Evolutionary conservation across 2,329 filamentous ascomycete species (phyloP).

Genomic region (Grosmannia serpens): DNA sequence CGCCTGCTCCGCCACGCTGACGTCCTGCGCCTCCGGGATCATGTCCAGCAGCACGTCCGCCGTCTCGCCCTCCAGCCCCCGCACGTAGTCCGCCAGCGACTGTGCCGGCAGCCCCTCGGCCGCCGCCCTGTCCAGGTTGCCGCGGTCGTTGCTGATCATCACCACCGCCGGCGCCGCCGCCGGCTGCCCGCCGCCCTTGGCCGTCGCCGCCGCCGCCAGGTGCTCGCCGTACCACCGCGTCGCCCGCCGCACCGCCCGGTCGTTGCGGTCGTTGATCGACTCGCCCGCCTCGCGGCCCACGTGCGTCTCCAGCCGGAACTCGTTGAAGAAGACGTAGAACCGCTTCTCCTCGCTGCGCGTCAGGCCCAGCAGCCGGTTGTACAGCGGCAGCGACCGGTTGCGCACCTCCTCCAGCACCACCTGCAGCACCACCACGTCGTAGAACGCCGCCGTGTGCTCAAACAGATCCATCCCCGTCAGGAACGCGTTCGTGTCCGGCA

Average conservation of each 20-base stretch:
- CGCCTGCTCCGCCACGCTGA: conserved; percentile 45
- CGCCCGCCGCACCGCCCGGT: conserved; percentile 75
- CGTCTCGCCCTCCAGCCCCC: conserved; percentile 64
- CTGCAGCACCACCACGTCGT: conserved; percentile 93
- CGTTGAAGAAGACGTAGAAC: conserved; percentile 98
- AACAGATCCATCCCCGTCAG: conserved; percentile 96
- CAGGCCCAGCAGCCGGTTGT: conserved; percentile 81
- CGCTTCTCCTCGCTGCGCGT: conserved; percentile 95
- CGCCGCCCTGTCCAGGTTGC: conserved; percentile 73
- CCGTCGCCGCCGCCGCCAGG: conserved; percentile 45
- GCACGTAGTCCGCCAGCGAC: conserved; percentile 68
- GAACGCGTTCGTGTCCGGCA: conserved; percentile 93
- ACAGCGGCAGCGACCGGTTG: conserved; percentile 85
- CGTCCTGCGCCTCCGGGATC: conserved; percentile 71
- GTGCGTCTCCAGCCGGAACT: conserved; percentile 89
- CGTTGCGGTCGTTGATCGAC: conserved; percentile 92
- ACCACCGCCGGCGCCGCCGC: conserved; percentile 67
- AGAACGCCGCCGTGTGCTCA: conserved; percentile 81
- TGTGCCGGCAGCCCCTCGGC: conserved; percentile 59
- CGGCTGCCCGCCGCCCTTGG: conserved; percentile 27
- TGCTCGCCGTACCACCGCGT: conserved; percentile 88
- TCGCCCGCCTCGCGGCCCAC: conserved; percentile 64
- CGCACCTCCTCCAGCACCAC: conserved; percentile 93
- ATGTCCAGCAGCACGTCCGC: conserved; percentile 81
- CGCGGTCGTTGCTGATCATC: conserved; percentile 88